Conservation (phyloP, 2,329 filamentous ascomycete genomes). For the Corynespora cassiicola region DNA sequence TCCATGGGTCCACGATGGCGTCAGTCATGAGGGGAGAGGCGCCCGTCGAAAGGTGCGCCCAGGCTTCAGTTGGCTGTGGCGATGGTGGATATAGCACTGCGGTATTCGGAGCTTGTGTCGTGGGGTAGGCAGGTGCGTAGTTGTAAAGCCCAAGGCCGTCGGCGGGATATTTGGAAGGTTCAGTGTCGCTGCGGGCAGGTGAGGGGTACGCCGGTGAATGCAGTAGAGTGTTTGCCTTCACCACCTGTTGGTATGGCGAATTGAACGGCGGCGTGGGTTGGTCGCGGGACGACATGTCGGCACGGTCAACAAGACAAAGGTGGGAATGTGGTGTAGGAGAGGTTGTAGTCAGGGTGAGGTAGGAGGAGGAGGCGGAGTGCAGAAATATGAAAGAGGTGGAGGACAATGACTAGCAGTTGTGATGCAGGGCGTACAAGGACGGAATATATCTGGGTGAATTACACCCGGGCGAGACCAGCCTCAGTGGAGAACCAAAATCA, state of each 20-base stretch:
- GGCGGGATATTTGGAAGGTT: conserved; percentile 28
- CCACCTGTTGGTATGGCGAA: conserved; percentile 41
- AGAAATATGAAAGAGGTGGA: conserved; percentile 11
- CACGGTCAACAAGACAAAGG: conserved; percentile 13
- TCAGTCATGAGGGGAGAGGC: conserved; percentile 37
- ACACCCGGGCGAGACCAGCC: conserved; percentile 27
- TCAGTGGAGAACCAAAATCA: conserved; percentile 25
- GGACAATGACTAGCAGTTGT: conserved; percentile 16
- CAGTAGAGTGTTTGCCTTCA: conserved; percentile 28
- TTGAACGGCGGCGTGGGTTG: conserved; percentile 43
- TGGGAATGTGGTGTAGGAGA: conserved; percentile 3
- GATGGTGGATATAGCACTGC: conserved; percentile 38
- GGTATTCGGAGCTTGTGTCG: conserved; percentile 12
- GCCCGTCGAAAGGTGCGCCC: conserved; percentile 34
- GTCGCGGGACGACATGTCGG: conserved; percentile 33
- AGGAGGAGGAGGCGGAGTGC: conserved; percentile 12
- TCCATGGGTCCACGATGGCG: conserved; percentile 38
- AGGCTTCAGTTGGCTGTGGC: conserved; percentile 42
- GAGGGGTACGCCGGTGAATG: conserved; percentile 44
- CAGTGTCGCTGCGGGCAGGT: conserved; percentile 37
- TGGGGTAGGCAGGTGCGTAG: conserved; percentile 28
- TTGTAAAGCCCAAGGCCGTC: conserved; percentile 44
- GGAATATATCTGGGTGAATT: conserved; percentile 35
- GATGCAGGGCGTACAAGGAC: conserved; percentile 29
- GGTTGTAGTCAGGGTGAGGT: conserved; percentile 6